Base-by-base conservation (phyloP, 495 filamentous ascomycete species). In the Annulohypoxylon moriforme region DNA sequence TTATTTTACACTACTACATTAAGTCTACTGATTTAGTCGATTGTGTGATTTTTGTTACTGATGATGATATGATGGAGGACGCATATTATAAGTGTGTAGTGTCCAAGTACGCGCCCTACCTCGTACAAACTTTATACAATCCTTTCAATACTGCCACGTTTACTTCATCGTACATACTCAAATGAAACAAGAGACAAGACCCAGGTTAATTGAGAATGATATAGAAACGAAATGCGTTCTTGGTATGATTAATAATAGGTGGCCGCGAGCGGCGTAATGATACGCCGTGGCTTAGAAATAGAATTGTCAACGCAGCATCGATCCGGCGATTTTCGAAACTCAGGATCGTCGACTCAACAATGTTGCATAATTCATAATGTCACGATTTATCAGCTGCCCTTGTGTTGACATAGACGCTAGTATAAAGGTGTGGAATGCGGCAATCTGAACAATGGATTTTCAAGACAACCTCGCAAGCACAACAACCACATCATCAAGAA, bases 251-350 rank as follows among this genome's bases (percentile, higher is more conserved):
- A 53, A 34, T 65, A 60, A 70, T 65, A 44, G 1, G 25, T 1
- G 14, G 2, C 1, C 3, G 59, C 5, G 4, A 40, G 53, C 42
- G 57, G 57, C 1, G 13, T 16, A 49, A 68, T 71, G 62, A 29
- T 71, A 57, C 66, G 47, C 68, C n/a, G 33, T 22, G 4, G 69
- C 58, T 72, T 68, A 67, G 59, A 72, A 72, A 72, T 68, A 42
- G 40, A 18, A 20, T 20, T 4, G 16, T 4, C 40, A 25, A 16
- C 22, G 13, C 22, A 11, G 46, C 8, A 13, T 25, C 22, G 1
- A 27, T 1, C 8, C 20, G 20, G 46, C 46, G 11, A n/a, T n/a
- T 14, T 13, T 50, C 11, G 8, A 11, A 8, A 3, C 11, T 27
- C 20, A 27, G 24, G 13, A 27, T 9, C 20, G 22, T 27, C 22